A percentile compares a stretch with the other conserved stretches of the same genome.
Conservation (phyloP, 768 basidiomycete species). For the Agrocybe pediades region DNA sequence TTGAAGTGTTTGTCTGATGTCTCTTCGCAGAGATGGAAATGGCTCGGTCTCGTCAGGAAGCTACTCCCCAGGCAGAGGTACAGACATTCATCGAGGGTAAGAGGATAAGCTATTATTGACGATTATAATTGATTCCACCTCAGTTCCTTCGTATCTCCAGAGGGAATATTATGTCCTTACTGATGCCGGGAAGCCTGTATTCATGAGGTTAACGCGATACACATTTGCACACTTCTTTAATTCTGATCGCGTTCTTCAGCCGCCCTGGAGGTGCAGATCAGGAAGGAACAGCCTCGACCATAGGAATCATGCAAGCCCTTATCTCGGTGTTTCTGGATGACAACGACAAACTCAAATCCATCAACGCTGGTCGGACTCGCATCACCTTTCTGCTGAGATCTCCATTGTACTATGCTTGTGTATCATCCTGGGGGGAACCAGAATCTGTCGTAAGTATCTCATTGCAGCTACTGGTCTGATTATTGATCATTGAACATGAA, state of each 20-base stretch:
- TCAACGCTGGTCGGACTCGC: conserved; percentile 78
- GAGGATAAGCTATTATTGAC: not conserved
- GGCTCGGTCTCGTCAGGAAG: conserved; percentile 30
- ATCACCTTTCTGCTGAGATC: conserved; percentile 87
- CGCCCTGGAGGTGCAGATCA: conserved; percentile 56
- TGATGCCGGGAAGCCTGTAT: conserved; percentile 98
- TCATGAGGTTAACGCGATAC: conserved; percentile 61
- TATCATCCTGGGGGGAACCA: conserved; percentile 93
- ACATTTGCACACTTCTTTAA: not conserved
- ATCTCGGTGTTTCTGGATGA: conserved; percentile 96
- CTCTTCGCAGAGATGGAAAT: conserved; percentile 27
- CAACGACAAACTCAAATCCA: conserved; percentile 80
- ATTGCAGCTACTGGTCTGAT: not conserved
- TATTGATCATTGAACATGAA: conserved; percentile 35
- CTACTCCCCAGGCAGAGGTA: conserved; percentile 36
- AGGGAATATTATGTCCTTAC: conserved; percentile 93
- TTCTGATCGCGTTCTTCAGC: conserved; percentile 26
- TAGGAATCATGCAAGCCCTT: conserved; percentile 94
- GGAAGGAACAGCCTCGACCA: conserved; percentile 73
- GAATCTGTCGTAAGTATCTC: conserved; percentile 81
- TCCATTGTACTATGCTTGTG: conserved; percentile 91
- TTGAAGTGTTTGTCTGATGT: not conserved
- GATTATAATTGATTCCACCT: conserved; percentile 7
- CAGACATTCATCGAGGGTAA: conserved; percentile 42
- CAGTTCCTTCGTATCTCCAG: conserved; percentile 46